Conservation (phyloP, 2,329 filamentous ascomycete species). For the Epichloe elymi region DNA sequence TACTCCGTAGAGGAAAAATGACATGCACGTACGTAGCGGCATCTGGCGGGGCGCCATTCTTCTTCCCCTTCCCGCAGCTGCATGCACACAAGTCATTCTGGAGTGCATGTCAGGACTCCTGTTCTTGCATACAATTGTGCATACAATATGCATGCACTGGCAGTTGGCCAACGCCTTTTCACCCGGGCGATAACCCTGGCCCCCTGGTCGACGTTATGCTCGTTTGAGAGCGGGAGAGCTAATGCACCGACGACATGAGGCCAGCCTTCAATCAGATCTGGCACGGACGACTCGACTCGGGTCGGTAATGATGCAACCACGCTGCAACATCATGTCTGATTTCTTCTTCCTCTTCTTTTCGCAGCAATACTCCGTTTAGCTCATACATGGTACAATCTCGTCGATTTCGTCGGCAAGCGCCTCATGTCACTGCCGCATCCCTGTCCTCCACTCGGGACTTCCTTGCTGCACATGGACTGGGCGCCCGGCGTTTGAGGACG, state of each 20-base stretch:
- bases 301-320: background rate
- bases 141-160: background rate
- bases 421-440: background rate
- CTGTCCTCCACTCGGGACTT: background rate
- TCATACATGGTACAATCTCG: background rate
- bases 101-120: background rate
- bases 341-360: background rate
- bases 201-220: constrained; percentile 3
- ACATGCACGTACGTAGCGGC: background rate
- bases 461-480: background rate
- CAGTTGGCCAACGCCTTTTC: too few relatives aligned
- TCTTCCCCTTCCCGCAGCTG: background rate
- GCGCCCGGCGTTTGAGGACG: background rate
- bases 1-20: background rate
- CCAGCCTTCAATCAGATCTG: constrained; percentile 1
- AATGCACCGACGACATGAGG: constrained; percentile 7
- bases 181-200: background rate
- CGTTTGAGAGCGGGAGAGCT: constrained; percentile 10
- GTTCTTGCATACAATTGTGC: constrained; percentile 1
- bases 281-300: background rate
- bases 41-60: background rate
- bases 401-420: background rate
- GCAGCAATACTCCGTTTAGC: too few relatives aligned
- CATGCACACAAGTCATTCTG: background rate
- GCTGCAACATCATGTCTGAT: too few relatives aligned